Percentiles rank a stretch among this genome's conserved stretches.
Evolutionary conservation across 495 filamentous ascomycete genomes (phyloP).

Genomic region (Tuber aestivum): DNA sequence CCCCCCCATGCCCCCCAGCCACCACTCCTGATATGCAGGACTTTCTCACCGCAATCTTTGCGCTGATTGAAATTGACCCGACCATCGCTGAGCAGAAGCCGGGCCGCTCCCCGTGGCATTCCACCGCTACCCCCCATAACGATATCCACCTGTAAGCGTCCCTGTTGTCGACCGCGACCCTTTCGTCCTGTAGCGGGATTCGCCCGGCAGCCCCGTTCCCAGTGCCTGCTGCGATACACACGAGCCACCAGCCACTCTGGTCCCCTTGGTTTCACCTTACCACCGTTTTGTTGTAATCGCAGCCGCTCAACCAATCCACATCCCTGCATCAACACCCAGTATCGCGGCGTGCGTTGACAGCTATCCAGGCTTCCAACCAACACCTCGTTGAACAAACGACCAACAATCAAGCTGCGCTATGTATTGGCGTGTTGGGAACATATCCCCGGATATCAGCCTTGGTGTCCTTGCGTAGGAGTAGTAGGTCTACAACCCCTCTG

Average conservation of each 20-base stretch:
- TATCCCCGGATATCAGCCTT: neutral
- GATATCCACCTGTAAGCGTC: neutral
- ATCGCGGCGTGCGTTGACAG: neutral
- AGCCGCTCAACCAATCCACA: neutral
- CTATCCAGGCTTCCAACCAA: neutral
- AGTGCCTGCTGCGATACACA: neutral
- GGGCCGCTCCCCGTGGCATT: neutral
- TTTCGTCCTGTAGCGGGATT: neutral
- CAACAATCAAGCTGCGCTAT: neutral
- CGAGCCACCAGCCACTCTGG: neutral
- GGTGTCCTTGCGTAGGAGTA: neutral
- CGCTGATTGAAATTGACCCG: neutral
- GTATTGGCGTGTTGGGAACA: neutral
- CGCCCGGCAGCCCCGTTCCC: neutral
- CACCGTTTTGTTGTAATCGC: neutral
- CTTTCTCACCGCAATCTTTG: neutral
- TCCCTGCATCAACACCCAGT: neutral
- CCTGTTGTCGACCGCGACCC: neutral
- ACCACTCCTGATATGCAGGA: neutral
- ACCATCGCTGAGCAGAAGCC: neutral
- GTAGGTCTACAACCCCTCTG: neutral
- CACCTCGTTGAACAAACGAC: neutral
- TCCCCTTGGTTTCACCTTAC: neutral
- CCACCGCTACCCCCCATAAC: neutral
- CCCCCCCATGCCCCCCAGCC: no score